Evolutionary conservation across 2,329 filamentous ascomycete species (phyloP).

Genomic region (Paecilomyces variotii): DNA sequence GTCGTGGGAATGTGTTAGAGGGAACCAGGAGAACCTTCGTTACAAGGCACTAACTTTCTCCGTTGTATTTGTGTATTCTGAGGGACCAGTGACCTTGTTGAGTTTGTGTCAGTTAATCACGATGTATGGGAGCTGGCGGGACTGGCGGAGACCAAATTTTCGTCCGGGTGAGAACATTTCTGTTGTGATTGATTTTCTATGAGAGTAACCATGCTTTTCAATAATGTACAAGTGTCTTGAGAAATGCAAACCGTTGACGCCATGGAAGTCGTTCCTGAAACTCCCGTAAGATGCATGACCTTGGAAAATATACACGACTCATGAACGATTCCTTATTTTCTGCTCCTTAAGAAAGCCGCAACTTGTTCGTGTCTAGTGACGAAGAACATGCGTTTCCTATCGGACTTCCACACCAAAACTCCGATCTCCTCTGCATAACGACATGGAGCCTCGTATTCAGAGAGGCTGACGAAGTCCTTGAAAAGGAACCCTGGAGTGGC

Average conservation of each 20-base stretch:
- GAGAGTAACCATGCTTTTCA: neutral
- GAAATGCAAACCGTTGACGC: neutral
- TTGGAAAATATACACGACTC: neutral
- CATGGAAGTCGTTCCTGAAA: neutral
- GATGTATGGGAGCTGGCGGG: neutral
- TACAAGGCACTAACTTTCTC: neutral
- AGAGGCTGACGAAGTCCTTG: constrained; percentile 71
- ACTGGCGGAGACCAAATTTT: neutral
- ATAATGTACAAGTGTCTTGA: neutral
- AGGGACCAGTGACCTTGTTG: neutral
- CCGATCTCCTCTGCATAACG: constrained; percentile 79
- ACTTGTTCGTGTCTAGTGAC: constrained; percentile 88
- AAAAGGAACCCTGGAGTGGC: constrained; percentile 78
- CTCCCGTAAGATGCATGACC: neutral
- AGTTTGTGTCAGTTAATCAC: neutral
- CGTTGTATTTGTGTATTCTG: neutral
- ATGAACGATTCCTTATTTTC: constrained; percentile 26
- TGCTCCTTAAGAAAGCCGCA: constrained; percentile 64
- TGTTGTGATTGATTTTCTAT: neutral
- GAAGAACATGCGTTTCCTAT: constrained; percentile 77
- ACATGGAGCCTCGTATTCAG: constrained; percentile 48
- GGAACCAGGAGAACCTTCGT: neutral
- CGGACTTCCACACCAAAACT: constrained; percentile 79
- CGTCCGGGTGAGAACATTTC: neutral
- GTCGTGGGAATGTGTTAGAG: neutral